Percentiles rank a stretch among this genome's conserved stretches.
phyloP scores from a whole-genome alignment of 305 asterid species.

The Fraxinus greggii region DNA sequence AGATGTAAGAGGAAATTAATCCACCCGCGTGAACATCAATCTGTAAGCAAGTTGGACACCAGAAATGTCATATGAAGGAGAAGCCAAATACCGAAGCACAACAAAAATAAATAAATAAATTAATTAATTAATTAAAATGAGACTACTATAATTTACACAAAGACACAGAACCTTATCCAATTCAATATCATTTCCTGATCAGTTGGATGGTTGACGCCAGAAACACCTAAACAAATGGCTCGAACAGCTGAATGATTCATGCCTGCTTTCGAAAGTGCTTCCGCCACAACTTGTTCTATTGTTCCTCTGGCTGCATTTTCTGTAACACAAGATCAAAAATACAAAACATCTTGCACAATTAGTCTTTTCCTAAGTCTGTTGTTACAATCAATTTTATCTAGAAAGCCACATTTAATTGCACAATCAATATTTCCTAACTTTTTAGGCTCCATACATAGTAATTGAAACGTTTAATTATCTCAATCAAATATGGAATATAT shows the following conservation, averaged over 20 bases:
- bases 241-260: slow-evolving; percentile 58
- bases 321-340: slow-evolving; percentile 30
- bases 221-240: slow-evolving; percentile 87
- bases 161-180: slow-evolving; percentile 67
- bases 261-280: slow-evolving; percentile 65
- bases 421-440: neutral
- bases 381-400: neutral
- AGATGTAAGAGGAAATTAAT: neutral
- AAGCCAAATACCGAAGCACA: slow-evolving; percentile 10
- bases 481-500: neutral
- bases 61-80: neutral
- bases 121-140: neutral
- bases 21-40: neutral
- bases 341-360: neutral
- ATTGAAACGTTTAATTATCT: neutral
- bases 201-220: slow-evolving; percentile 83
- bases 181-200: slow-evolving; percentile 71
- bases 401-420: neutral
- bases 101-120: neutral
- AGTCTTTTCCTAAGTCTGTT: neutral
- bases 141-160: slow-evolving; percentile 18
- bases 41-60: neutral
- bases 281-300: slow-evolving; percentile 63
- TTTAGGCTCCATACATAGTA: neutral
- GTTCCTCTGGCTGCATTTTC: slow-evolving; percentile 70